Percentiles rank a stretch among this genome's conserved stretches.
Conservation (phyloP, 2,329 filamentous ascomycete genomes). For the Talaromyces sp. region DNA sequence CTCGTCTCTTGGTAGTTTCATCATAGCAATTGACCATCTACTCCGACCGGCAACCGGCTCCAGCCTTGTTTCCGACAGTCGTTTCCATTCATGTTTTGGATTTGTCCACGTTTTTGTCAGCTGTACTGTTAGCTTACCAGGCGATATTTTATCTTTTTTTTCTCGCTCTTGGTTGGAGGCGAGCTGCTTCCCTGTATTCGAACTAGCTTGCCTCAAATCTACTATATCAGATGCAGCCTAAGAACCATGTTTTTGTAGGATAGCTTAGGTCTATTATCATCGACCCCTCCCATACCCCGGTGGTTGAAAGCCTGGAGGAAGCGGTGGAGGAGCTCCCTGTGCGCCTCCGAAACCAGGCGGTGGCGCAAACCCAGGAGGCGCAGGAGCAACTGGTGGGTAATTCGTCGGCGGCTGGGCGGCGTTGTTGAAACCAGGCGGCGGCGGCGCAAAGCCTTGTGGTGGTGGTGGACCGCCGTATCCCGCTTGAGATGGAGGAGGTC, state of each 20-base stretch:
- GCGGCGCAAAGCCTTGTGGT: slow-evolving; percentile 34
- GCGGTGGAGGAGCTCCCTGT: slow-evolving; percentile 26
- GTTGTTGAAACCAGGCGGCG: slow-evolving; percentile 35
- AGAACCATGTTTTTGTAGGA: neutral
- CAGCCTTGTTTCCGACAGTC: neutral
- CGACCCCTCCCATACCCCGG: slow-evolving; percentile 33
- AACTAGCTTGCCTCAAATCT: slow-evolving; percentile 6
- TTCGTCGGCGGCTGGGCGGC: slow-evolving; percentile 24
- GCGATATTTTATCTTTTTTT: neutral
- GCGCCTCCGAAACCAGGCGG: slow-evolving; percentile 45
- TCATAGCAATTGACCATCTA: neutral
- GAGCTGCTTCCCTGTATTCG: slow-evolving; percentile 1
- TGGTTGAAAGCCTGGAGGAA: slow-evolving; percentile 42
- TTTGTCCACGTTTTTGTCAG: neutral
- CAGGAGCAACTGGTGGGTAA: slow-evolving; percentile 34
- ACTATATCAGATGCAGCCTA: neutral
- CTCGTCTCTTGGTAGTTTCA: neutral
- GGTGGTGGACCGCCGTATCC: slow-evolving; percentile 57
- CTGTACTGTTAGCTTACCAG: neutral
- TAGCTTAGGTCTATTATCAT: slow-evolving; percentile 19
- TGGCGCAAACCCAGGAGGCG: slow-evolving; percentile 48
- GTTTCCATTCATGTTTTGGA: neutral
- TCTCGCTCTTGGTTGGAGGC: slow-evolving; percentile 4
- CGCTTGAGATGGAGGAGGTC: slow-evolving; percentile 65
- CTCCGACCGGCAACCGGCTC: neutral